A percentile compares a stretch with the other conserved stretches of the same genome.
These are phyloP conservation scores for Oryza nivara DNA, from an alignment of 176 grass and related monocot species.

Conservation along the genomic window DNA sequence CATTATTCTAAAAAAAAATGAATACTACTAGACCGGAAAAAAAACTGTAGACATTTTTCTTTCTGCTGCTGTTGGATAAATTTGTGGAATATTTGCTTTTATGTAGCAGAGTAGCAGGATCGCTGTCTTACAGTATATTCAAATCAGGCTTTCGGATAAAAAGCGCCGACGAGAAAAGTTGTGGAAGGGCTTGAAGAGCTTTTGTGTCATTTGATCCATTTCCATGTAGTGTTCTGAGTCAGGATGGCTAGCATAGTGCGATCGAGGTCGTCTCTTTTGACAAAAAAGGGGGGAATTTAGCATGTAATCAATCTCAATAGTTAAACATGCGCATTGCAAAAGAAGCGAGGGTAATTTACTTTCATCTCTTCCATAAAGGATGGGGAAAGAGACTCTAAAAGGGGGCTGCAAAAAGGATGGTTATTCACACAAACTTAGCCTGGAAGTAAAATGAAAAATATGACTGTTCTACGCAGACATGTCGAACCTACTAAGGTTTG, in stretches of 20 bases:
- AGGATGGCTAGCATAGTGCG: background rate
- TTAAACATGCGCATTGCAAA: conserved; percentile 6
- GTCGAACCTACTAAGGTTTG: background rate
- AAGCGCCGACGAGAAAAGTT: background rate
- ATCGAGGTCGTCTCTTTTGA: background rate
- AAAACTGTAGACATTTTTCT: background rate
- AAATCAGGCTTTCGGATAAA: conserved; percentile 15
- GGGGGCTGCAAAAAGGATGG: background rate
- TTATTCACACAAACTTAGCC: conserved; percentile 12
- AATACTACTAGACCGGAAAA: background rate
- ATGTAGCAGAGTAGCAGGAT: background rate
- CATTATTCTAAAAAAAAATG: too few relatives aligned
- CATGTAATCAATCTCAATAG: background rate
- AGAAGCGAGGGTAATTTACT: background rate
- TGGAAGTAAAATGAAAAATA: conserved; percentile 9
- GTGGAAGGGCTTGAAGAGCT: conserved; percentile 3
- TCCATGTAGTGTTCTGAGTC: background rate
- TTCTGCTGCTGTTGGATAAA: background rate
- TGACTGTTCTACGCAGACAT: background rate
- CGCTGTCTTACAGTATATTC: background rate
- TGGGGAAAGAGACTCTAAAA: background rate
- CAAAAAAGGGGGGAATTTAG: background rate
- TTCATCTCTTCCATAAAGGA: background rate
- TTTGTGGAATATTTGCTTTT: background rate
- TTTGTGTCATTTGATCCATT: conserved; percentile 28